Evolutionary conservation across 768 basidiomycete species (phyloP).

Genomic region (Auricularia sp.): DNA sequence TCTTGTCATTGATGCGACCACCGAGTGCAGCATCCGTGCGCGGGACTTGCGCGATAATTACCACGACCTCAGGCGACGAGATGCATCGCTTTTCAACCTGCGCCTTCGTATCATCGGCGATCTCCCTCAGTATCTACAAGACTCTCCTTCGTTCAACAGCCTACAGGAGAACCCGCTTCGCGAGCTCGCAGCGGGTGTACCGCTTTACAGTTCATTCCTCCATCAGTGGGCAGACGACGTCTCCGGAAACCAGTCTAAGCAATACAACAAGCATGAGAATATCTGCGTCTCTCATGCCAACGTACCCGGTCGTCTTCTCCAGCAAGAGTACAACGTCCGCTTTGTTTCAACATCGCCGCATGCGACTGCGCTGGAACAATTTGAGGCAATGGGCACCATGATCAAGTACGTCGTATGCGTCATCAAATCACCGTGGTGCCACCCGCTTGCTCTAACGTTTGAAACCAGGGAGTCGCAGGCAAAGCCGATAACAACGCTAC

Average conservation of each 20-base stretch:
- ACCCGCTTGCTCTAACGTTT: no score
- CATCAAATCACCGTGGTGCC: conserved; percentile 34
- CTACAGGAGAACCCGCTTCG: conserved; percentile 11
- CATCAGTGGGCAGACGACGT: conserved; percentile 25
- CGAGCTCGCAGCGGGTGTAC: conserved; percentile 9
- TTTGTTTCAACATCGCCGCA: conserved; percentile 30
- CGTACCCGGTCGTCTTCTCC: conserved; percentile 17
- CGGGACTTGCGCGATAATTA: no score
- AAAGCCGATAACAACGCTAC: no score
- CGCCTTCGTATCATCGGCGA: no score
- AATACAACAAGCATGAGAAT: no score
- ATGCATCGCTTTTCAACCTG: no score
- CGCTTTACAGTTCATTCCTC: conserved; percentile 8
- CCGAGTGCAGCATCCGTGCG: no score
- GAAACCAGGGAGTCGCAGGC: no score
- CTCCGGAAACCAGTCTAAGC: conserved; percentile 28
- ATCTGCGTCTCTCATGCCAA: conserved; percentile 22
- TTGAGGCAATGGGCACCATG: conserved; percentile 21
- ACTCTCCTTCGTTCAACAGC: no score
- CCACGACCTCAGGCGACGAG: no score
- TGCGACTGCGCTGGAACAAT: conserved; percentile 30
- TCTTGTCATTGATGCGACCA: no score
- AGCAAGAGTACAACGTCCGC: conserved; percentile 25
- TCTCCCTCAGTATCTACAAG: no score
- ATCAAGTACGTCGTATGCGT: conserved; percentile 40